Conservation (phyloP, 352 stramenopile species). For the Discostella stelligera region DNA sequence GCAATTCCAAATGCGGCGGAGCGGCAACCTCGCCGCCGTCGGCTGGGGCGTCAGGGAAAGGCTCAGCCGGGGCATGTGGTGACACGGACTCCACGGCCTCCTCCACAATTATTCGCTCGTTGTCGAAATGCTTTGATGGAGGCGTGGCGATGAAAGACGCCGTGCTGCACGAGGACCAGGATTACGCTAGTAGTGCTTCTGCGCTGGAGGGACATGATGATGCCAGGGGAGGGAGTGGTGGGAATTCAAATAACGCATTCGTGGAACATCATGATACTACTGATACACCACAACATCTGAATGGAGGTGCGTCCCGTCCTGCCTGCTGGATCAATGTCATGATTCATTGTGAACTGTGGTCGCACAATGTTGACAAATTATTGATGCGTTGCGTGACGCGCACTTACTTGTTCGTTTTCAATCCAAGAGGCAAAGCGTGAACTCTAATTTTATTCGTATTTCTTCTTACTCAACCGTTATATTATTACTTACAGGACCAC, state of each 20-base stretch:
- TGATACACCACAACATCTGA: not conserved
- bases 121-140: not conserved
- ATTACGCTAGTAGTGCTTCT: too few relatives aligned
- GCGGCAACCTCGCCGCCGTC: not conserved
- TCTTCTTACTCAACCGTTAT: too few relatives aligned
- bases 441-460: too few relatives aligned
- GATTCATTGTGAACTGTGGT: too few relatives aligned
- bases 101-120: not conserved
- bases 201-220: too few relatives aligned
- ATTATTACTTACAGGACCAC: too few relatives aligned
- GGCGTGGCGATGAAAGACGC: not conserved
- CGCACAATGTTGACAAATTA: too few relatives aligned
- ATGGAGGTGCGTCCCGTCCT: not conserved
- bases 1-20: not conserved
- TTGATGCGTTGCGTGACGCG: not conserved
- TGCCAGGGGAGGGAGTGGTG: too few relatives aligned
- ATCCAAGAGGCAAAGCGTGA: too few relatives aligned
- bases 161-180: not conserved
- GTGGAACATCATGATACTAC: not conserved
- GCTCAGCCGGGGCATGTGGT: not conserved
- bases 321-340: too few relatives aligned
- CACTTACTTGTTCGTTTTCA: too few relatives aligned
- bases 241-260: not conserved
- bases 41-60: not conserved
- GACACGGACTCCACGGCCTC: not conserved